A percentile compares a stretch with the other conserved stretches of the same genome.
These are phyloP conservation scores for Phlebiopsis flavidoalba DNA, from an alignment of 768 basidiomycete genomes.

Conservation along the genomic window DNA sequence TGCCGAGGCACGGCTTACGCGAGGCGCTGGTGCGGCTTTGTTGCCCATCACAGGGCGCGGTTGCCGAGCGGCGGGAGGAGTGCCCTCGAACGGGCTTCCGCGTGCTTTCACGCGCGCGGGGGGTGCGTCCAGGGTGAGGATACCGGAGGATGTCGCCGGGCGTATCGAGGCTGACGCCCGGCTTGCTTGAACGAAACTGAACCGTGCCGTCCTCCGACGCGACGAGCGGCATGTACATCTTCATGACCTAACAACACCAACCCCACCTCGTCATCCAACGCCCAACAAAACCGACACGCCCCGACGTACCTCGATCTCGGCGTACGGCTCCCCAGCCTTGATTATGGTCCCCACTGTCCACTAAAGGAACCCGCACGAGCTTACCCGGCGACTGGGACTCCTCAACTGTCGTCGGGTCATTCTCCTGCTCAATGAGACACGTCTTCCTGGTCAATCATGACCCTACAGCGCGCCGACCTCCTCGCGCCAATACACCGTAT, in stretches of 20 bases:
- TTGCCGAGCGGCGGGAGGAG: constrained; percentile 28
- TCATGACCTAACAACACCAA: constrained; percentile 77
- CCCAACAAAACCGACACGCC: neutral
- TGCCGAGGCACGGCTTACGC: constrained; percentile 66
- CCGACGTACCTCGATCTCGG: constrained; percentile 84
- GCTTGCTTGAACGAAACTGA: constrained; percentile 90
- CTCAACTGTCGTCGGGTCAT: constrained; percentile 92
- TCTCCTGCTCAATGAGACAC: constrained; percentile 98
- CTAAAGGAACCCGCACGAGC: constrained; percentile 78
- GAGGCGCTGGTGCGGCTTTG: constrained; percentile 84
- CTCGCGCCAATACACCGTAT: constrained; percentile 97
- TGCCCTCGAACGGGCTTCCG: constrained; percentile 98
- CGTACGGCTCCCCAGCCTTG: constrained; percentile 94
- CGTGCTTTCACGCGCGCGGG: constrained; percentile 94
- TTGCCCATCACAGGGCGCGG: constrained; percentile 78
- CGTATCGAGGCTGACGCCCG: constrained; percentile 90
- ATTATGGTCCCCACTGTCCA: constrained; percentile 98
- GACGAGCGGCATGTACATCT: constrained; percentile 99
- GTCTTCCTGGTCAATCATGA: constrained; percentile 98
- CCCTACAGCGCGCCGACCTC: constrained; percentile 89
- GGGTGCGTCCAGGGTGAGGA: constrained; percentile 73
- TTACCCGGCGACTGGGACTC: constrained; percentile 96
- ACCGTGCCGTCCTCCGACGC: constrained; percentile 92
- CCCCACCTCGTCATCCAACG: neutral
- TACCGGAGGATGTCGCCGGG: constrained; percentile 98